Base-by-base conservation (phyloP, 2,329 filamentous ascomycete genomes). In the Cadophora sp. region DNA sequence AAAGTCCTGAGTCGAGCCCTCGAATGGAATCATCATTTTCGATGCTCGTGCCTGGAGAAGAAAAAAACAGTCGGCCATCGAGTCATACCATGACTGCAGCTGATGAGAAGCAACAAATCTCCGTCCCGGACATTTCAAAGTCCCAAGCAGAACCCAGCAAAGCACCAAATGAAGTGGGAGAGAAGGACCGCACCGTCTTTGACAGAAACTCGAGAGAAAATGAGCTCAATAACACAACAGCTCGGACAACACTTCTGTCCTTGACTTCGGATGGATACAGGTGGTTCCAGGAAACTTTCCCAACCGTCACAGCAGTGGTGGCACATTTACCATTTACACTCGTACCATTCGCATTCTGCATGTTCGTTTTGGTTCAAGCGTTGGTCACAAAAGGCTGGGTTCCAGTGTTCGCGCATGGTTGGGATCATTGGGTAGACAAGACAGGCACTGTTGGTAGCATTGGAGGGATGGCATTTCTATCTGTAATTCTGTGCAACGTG, bases 311-410 rank as follows among this genome's bases (percentile, higher is more conserved):
- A 22, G 86, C 87, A 0, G 90, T 93, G 0, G 76, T 90, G 6
- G 79, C 84, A 0, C 89, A 91, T 74, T 80, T 93, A 1, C 91
- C 91, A 0, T 86, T 90, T 62, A 84, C 88, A 0, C 83, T 93
- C 0, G 82, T 93, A 0, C 90, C 91, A 0, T 93, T 93, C 72
- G 87, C 90, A 0, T 88, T 93, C 65, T 83, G 85, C 68, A 93
- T 93, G 90, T 93, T 93, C 68, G 83, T 93, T 11, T 83, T 93
- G 0, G 90, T 93, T 0, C 90, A 93, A 74, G 89, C 85, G 0
- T 78, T 93, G 1, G 90, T 91, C 0, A 91, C 88, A 0, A 92
- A 91, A 70, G 90, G 91, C 13, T 93, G 91, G 91, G 87, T 93
- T 0, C 84, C 85, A 0, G 88, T 92, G 0, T 93, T 93, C 71